Evolutionary conservation across 148 eudicot genomes (phyloP).

Genomic region (Pouteria glomerata): DNA sequence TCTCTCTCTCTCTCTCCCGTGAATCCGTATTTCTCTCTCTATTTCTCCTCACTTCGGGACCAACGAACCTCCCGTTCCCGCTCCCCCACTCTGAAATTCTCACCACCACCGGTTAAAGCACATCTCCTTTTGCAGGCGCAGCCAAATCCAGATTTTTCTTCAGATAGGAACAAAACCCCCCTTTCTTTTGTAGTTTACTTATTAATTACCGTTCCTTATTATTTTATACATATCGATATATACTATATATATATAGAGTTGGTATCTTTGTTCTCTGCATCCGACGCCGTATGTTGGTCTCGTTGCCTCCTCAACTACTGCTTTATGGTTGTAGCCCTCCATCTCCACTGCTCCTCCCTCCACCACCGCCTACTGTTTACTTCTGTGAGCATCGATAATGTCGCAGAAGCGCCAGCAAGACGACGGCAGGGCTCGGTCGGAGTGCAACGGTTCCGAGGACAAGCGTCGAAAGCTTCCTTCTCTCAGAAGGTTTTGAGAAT

Average conservation of each 20-base stretch:
- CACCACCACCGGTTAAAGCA: too few relatives aligned
- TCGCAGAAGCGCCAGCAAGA: slow-evolving; percentile 55
- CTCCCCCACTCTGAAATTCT: background rate
- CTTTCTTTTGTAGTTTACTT: slow-evolving; percentile 3
- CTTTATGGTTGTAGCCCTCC: background rate
- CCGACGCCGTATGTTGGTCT: background rate
- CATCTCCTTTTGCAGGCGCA: background rate
- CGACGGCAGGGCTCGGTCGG: slow-evolving; percentile 28
- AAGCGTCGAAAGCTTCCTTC: slow-evolving; percentile 41
- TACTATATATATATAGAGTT: background rate
- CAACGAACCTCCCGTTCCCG: background rate
- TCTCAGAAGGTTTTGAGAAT: slow-evolving; percentile 36
- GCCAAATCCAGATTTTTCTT: background rate
- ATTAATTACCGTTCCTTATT: background rate
- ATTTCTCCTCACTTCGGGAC: background rate
- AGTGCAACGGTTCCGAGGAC: slow-evolving; percentile 37
- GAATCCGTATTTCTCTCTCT: background rate
- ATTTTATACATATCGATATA: background rate
- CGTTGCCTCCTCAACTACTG: background rate
- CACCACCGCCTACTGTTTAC: background rate
- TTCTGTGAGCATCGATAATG: slow-evolving; percentile 28
- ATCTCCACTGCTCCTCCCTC: background rate
- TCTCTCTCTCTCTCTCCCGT: background rate
- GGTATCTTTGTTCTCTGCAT: background rate
- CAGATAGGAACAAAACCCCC: background rate